Evolutionary conservation across 2,329 filamentous ascomycete genomes (phyloP).

Genomic region (Gnomoniopsis sp.): DNA sequence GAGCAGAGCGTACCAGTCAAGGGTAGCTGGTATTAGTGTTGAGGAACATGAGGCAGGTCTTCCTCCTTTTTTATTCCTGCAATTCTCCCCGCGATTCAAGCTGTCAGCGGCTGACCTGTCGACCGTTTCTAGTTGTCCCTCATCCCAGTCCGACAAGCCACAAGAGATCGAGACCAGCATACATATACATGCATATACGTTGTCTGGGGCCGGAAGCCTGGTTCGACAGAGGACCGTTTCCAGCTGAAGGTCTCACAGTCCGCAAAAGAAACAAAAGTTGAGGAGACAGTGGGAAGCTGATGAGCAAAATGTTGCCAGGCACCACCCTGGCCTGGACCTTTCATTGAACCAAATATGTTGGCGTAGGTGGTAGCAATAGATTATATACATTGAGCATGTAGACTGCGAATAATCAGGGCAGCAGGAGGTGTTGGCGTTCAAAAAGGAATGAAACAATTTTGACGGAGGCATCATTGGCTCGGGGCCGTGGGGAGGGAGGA

Average conservation of each 20-base stretch:
- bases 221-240: neutral
- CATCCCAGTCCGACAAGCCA: constrained; percentile 45
- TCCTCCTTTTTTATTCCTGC: neutral
- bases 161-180: constrained; percentile 44
- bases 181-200: constrained; percentile 48
- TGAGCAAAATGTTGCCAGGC: neutral
- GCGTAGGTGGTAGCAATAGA: too few species aligned
- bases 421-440: too few species aligned
- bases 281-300: neutral
- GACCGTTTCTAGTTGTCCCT: constrained; percentile 26
- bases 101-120: neutral
- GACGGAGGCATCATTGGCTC: too few species aligned
- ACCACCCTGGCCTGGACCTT: neutral
- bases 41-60: constrained; percentile 17
- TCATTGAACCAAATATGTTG: too few species aligned
- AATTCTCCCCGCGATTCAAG: too few species aligned
- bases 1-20: constrained; percentile 10
- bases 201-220: constrained; percentile 49
- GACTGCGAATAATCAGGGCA: too few species aligned
- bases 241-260: neutral
- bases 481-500: too few species aligned
- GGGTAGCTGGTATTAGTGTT: constrained; percentile 4
- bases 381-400: too few species aligned
- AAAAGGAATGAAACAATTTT: too few species aligned
- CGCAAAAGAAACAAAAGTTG: neutral